These are phyloP conservation scores for Solanum sejunctum DNA, from an alignment of 257 asterid species.

Conservation along the genomic window DNA sequence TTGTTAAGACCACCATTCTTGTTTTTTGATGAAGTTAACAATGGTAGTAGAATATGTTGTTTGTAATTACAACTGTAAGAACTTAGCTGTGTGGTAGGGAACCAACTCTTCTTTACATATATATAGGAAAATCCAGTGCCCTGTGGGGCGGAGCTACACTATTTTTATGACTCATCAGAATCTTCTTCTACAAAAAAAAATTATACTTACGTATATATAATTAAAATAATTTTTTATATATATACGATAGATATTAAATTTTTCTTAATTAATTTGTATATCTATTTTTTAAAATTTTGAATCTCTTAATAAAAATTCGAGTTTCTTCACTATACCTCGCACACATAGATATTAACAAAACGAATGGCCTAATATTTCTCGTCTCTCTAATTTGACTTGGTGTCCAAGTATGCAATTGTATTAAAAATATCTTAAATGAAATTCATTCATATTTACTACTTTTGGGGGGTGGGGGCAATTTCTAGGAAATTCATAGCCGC, in stretches of 20 bases:
- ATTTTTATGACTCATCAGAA: too few species aligned
- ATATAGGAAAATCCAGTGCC: not conserved
- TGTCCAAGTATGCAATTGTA: not conserved
- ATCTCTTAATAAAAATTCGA: too few species aligned
- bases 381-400: not conserved
- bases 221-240: too few species aligned
- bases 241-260: too few species aligned
- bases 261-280: too few species aligned
- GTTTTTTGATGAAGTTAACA: not conserved
- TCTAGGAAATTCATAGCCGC: too few species aligned
- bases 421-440: not conserved
- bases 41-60: not conserved
- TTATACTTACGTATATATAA: too few species aligned
- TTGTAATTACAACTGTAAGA: not conserved
- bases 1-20: not conserved
- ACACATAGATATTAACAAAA: not conserved
- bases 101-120: not conserved
- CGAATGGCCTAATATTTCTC: not conserved
- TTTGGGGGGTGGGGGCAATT: too few species aligned
- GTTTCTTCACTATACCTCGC: fast-evolving
- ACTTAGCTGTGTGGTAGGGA: not conserved
- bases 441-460: too few species aligned
- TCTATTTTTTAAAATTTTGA: too few species aligned
- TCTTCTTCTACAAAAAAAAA: too few species aligned
- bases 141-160: too few species aligned